These are phyloP conservation scores for Elongisporangium anandrum DNA, from an alignment of 352 stramenopile species.

Conservation along the genomic window DNA sequence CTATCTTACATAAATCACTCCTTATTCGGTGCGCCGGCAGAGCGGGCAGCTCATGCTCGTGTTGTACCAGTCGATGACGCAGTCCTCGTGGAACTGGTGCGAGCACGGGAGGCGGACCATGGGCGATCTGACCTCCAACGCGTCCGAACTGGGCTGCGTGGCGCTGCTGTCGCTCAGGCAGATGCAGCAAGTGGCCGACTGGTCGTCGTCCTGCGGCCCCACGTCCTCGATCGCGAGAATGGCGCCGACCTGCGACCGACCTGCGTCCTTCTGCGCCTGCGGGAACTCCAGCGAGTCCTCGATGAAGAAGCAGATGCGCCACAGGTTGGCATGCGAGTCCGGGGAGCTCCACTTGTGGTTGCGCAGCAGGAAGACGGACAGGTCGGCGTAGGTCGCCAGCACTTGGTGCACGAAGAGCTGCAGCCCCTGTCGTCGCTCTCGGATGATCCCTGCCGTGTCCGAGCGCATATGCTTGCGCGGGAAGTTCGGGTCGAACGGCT, in stretches of 20 bases:
- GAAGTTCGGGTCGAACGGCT: conserved; percentile 13
- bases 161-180: conserved; percentile 10
- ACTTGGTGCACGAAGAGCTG: conserved; percentile 15
- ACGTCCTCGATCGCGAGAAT: conserved; percentile 15
- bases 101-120: conserved; percentile 40
- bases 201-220: conserved; percentile 3
- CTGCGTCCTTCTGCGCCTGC: conserved; percentile 21
- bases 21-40: conserved; percentile 25
- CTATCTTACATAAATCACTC: conserved; percentile 4
- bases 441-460: conserved; percentile 20
- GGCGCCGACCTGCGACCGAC: conserved; percentile 12
- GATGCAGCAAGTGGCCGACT: conserved; percentile 13
- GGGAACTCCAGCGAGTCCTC: conserved; percentile 24
- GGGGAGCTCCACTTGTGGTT: conserved; percentile 1
- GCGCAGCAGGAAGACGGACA: conserved; percentile 12
- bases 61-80: conserved; percentile 66
- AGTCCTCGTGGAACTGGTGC: conserved; percentile 70
- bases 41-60: conserved; percentile 52
- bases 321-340: conserved; percentile 2
- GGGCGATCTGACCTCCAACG: conserved; percentile 5
- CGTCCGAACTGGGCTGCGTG: conserved; percentile 1
- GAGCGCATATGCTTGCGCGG: conserved; percentile 24
- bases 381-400: conserved; percentile 16
- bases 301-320: conserved; percentile 14
- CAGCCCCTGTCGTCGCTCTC: conserved; percentile 13